Percentiles rank a stretch among this genome's conserved stretches.
These are phyloP conservation scores for Simplicillium sp. DNA, from an alignment of 2,329 filamentous ascomycete genomes.

Conservation along the genomic window DNA sequence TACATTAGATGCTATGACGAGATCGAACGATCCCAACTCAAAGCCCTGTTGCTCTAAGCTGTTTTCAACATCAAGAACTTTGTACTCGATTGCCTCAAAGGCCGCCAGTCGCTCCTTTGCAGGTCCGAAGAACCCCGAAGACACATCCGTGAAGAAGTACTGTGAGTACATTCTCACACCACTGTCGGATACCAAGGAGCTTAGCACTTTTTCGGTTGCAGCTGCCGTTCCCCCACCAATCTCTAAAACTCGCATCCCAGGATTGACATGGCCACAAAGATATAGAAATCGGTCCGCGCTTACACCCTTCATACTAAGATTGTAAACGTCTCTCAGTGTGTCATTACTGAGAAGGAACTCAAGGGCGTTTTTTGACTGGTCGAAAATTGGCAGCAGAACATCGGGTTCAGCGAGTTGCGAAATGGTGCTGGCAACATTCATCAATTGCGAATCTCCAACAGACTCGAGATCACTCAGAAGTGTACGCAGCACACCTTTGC, in stretches of 20 bases:
- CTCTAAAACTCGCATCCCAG: slow-evolving; percentile 25
- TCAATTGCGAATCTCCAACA: too few relatives aligned
- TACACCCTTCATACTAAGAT: background rate
- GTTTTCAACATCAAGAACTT: slow-evolving; percentile 8
- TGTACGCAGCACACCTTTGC: too few relatives aligned
- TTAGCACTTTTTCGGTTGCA: slow-evolving; percentile 21
- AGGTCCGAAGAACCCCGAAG: slow-evolving; percentile 14
- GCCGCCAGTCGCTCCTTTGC: slow-evolving; percentile 16
- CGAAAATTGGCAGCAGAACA: too few relatives aligned
- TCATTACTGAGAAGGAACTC: background rate
- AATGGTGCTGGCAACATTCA: too few relatives aligned
- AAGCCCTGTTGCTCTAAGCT: slow-evolving; percentile 21
- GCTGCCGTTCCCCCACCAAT: slow-evolving; percentile 29
- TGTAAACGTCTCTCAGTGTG: background rate
- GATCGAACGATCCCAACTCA: slow-evolving; percentile 18
- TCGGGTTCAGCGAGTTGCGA: too few relatives aligned
- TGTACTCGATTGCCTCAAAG: slow-evolving; percentile 4
- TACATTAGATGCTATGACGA: slow-evolving; percentile 25
- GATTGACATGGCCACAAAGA: slow-evolving; percentile 12
- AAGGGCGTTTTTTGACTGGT: background rate
- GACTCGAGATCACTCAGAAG: too few relatives aligned
- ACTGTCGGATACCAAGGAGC: slow-evolving; percentile 6
- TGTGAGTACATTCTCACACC: slow-evolving; percentile 11
- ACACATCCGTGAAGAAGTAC: slow-evolving; percentile 22
- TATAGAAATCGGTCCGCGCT: slow-evolving; percentile 1